Percentiles rank a stretch among this genome's conserved stretches.
These are phyloP conservation scores for Lichtheimia hyalospora DNA, from an alignment of 371 early-diverging fungal species.

Conservation along the genomic window DNA sequence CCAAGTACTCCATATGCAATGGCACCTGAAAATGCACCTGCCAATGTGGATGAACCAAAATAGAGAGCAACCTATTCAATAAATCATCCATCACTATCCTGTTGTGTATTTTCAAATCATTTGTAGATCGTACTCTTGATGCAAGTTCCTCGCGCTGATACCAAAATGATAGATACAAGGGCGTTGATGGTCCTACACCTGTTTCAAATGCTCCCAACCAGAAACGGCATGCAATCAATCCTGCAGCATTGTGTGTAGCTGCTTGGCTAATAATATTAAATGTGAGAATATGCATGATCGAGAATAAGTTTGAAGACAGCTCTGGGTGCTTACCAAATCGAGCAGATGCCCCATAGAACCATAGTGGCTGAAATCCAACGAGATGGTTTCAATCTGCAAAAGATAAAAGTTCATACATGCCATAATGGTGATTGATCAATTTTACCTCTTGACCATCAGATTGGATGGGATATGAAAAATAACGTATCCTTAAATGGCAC, in stretches of 20 bases:
- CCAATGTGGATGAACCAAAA: conserved; percentile 42
- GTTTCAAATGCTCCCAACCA: conserved; percentile 57
- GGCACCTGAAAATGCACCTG: conserved; percentile 52
- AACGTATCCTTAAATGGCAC: conserved; percentile 20
- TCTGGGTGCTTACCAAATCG: conserved; percentile 27
- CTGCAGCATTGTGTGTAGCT: conserved; percentile 43
- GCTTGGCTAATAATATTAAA: conserved; percentile 40
- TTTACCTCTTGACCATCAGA: conserved; percentile 25
- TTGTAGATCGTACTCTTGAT: conserved; percentile 21
- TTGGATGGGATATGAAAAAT: conserved; percentile 28
- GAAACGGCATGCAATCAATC: conserved; percentile 57
- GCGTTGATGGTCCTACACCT: conserved; percentile 38
- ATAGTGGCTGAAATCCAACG: conserved; percentile 40
- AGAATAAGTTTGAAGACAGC: not conserved
- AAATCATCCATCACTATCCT: too few relatives aligned
- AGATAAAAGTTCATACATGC: not conserved
- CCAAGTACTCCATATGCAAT: conserved; percentile 39
- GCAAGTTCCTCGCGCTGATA: conserved; percentile 42
- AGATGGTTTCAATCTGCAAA: conserved; percentile 25
- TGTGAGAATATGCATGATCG: not conserved
- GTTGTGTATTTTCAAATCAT: too few relatives aligned
- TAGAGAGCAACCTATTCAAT: conserved; percentile 29
- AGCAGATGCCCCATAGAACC: conserved; percentile 44
- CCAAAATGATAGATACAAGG: conserved; percentile 44
- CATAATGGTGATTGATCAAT: too few relatives aligned